These are phyloP conservation scores for Euphorbia lathyris DNA, from an alignment of 345 rosid species.

Conservation along the genomic window DNA sequence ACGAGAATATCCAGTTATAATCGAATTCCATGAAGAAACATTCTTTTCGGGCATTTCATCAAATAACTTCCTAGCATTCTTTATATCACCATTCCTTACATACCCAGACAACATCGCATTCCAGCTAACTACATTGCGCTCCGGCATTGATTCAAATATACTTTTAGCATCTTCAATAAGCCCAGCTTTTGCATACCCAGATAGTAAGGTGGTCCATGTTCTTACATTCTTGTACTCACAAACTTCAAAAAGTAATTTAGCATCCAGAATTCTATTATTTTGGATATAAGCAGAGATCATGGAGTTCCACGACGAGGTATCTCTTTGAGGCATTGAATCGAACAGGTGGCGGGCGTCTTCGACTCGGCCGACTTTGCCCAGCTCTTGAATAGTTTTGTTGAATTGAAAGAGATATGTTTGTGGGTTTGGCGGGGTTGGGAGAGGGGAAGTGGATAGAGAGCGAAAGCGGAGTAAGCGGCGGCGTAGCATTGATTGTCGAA, in stretches of 20 bases:
- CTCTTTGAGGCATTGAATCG: constrained; percentile 17
- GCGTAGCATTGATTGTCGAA: constrained; percentile 9
- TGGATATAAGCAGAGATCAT: constrained; percentile 17
- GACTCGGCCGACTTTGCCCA: constrained; percentile 12
- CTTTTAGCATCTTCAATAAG: constrained; percentile 14
- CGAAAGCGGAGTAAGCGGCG: neutral
- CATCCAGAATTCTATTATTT: neutral
- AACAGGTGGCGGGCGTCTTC: constrained; percentile 17
- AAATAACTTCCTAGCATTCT: constrained; percentile 23
- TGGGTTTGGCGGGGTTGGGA: neutral
- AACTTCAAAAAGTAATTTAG: constrained; percentile 13
- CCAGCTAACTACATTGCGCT: constrained; percentile 31
- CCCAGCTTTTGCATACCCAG: constrained; percentile 25
- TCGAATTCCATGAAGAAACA: constrained; percentile 31
- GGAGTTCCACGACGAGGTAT: constrained; percentile 15
- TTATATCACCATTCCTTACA: constrained; percentile 25
- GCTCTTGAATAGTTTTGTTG: constrained; percentile 13
- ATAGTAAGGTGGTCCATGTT: constrained; percentile 21
- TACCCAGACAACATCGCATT: constrained; percentile 24
- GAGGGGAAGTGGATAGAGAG: constrained; percentile 9
- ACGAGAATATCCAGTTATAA: constrained; percentile 27
- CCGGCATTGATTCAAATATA: constrained; percentile 22
- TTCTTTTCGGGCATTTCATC: constrained; percentile 27
- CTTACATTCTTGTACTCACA: constrained; percentile 13
- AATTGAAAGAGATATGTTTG: constrained; percentile 4